phyloP scores from a whole-genome alignment of 2,329 filamentous ascomycete genomes.

The Aspergillus aculeatinus region DNA sequence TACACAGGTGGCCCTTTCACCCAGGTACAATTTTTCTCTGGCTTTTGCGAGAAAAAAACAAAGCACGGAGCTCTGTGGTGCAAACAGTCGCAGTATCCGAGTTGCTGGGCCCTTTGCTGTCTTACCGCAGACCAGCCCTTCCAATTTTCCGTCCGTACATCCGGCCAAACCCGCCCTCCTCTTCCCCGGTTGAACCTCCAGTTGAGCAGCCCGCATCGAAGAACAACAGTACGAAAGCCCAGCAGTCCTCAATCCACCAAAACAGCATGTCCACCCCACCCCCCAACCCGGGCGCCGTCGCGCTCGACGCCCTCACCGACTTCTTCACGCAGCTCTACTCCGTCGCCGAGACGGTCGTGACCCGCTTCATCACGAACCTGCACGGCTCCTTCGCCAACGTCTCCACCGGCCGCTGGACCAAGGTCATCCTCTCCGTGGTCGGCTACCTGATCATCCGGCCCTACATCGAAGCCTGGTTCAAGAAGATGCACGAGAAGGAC shows the following conservation, averaged over 20 bases:
- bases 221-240: no score
- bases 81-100: neutral
- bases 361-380: slow-evolving; percentile 42
- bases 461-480: slow-evolving; percentile 68
- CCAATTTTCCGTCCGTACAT: neutral
- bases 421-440: slow-evolving; percentile 69
- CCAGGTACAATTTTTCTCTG: neutral
- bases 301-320: slow-evolving; percentile 28
- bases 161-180: slow-evolving; percentile 2
- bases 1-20: neutral
- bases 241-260: slow-evolving; percentile 1
- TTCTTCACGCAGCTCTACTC: slow-evolving; percentile 33
- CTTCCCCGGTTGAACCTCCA: neutral
- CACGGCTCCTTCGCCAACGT: slow-evolving; percentile 45
- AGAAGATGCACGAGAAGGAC: slow-evolving; percentile 50
- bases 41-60: neutral
- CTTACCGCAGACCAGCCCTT: neutral
- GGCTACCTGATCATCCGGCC: slow-evolving; percentile 73
- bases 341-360: slow-evolving; percentile 24
- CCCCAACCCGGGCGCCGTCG: slow-evolving; percentile 24
- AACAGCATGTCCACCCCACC: slow-evolving; percentile 25
- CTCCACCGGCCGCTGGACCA: slow-evolving; percentile 55
- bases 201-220: no score
- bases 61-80: neutral
- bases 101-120: neutral